Evolutionary conservation across 2,329 filamentous ascomycete genomes (phyloP).

Genomic region (Cercospora berteroae): DNA sequence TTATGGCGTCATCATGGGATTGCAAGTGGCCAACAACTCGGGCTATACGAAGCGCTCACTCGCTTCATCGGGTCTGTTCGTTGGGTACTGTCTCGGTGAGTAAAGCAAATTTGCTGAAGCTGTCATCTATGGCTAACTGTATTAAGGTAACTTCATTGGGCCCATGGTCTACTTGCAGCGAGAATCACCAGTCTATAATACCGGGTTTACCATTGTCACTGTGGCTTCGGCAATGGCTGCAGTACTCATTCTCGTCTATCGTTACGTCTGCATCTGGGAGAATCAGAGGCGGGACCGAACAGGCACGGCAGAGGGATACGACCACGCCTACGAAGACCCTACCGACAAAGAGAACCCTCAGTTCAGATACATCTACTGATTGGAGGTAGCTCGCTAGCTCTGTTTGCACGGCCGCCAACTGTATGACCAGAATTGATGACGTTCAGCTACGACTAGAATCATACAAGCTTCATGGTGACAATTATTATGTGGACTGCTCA

Average conservation of each 20-base stretch:
- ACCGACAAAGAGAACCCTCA: slow-evolving; percentile 44
- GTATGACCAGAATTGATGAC: background rate
- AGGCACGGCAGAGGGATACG: slow-evolving; percentile 49
- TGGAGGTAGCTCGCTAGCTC: background rate
- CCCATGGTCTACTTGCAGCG: background rate
- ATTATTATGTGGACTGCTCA: background rate
- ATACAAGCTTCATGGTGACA: background rate
- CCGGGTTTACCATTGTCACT: background rate
- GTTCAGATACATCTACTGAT: slow-evolving; percentile 20
- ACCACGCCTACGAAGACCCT: slow-evolving; percentile 55
- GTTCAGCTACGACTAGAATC: background rate
- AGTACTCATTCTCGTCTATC: background rate
- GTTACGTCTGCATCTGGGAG: slow-evolving; percentile 40
- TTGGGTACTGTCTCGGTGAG: background rate
- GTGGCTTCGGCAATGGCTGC: background rate
- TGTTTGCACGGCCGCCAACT: background rate
- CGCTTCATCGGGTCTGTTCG: background rate
- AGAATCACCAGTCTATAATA: background rate
- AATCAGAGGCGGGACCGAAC: slow-evolving; percentile 46
- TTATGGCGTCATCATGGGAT: background rate
- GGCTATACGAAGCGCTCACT: background rate
- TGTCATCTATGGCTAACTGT: background rate
- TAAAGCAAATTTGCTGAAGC: background rate
- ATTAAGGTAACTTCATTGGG: background rate
- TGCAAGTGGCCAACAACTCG: background rate